Evolutionary conservation across 148 eudicot genomes (phyloP).

Genomic region (Heliosperma pusillum): DNA sequence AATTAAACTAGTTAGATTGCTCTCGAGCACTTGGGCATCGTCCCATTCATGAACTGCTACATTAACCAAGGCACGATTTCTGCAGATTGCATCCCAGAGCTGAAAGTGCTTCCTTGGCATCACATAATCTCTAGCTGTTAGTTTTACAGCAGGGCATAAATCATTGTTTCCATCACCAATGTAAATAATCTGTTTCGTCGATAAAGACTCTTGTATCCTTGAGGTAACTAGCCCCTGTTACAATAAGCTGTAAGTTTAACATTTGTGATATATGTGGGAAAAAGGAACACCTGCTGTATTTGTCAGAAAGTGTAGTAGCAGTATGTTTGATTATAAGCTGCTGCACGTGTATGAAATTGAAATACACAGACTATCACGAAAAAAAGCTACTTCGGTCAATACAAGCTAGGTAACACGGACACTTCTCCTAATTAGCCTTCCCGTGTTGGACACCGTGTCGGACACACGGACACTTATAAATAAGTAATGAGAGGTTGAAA

Average conservation of each 20-base stretch:
- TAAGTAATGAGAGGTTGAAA: too few species aligned
- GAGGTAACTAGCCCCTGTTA: slow-evolving; percentile 23
- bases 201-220: slow-evolving; percentile 19
- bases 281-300: background rate
- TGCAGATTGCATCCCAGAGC: slow-evolving; percentile 26
- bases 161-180: slow-evolving; percentile 30
- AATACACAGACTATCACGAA: too few species aligned
- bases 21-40: slow-evolving; percentile 19
- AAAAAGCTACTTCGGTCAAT: too few species aligned
- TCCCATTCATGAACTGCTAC: slow-evolving; percentile 29
- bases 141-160: slow-evolving; percentile 26
- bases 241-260: background rate
- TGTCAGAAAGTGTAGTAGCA: background rate
- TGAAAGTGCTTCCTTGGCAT: slow-evolving; percentile 32
- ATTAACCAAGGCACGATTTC: slow-evolving; percentile 9
- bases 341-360: background rate
- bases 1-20: slow-evolving; percentile 13
- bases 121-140: slow-evolving; percentile 22
- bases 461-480: too few species aligned
- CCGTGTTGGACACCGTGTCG: too few species aligned
- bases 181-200: slow-evolving; percentile 20
- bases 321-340: background rate
- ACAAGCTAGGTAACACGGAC: too few species aligned
- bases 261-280: background rate
- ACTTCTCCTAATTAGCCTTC: too few species aligned